Conservation (phyloP, 805 yeast species). For the Ogataea ramenticola region DNA sequence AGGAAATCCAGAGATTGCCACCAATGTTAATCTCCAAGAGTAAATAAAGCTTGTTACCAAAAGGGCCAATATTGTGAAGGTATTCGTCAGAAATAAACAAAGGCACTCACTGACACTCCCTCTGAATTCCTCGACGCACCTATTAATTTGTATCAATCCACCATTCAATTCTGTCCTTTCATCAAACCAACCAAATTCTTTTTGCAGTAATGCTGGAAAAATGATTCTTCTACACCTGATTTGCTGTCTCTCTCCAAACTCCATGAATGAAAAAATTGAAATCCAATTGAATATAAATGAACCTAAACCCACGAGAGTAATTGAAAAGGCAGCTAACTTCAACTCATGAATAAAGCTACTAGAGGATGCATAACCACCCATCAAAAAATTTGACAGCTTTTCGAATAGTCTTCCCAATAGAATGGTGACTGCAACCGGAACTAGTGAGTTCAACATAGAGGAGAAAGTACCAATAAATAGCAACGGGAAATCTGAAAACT, state of each 20-base stretch:
- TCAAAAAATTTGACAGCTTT: conserved; percentile 27
- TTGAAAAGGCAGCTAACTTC: conserved; percentile 25
- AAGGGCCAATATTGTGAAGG: conserved; percentile 46
- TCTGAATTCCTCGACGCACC: conserved; percentile 70
- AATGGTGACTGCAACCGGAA: conserved; percentile 55
- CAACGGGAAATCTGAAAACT: conserved; percentile 16
- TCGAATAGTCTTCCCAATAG: conserved; percentile 61
- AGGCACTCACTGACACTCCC: conserved; percentile 60
- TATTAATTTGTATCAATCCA: conserved; percentile 52
- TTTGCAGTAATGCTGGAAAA: conserved; percentile 35
- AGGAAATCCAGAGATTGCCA: conserved; percentile 72
- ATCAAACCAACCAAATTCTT: conserved; percentile 60
- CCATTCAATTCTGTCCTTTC: conserved; percentile 50
- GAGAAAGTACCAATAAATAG: not conserved
- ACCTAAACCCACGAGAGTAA: conserved; percentile 41
- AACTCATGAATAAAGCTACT: conserved; percentile 30
- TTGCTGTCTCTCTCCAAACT: conserved; percentile 67
- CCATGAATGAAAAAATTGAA: conserved; percentile 55
- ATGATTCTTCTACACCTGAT: conserved; percentile 43
- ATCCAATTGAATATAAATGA: conserved; percentile 41
- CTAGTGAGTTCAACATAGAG: conserved; percentile 39
- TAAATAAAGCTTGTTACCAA: conserved; percentile 61
- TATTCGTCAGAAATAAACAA: conserved; percentile 47
- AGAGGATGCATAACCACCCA: conserved; percentile 19
- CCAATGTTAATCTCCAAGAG: conserved; percentile 81